Evolutionary conservation across 179 eudicot genomes (phyloP).

Genomic region (Actinidia polygama): DNA sequence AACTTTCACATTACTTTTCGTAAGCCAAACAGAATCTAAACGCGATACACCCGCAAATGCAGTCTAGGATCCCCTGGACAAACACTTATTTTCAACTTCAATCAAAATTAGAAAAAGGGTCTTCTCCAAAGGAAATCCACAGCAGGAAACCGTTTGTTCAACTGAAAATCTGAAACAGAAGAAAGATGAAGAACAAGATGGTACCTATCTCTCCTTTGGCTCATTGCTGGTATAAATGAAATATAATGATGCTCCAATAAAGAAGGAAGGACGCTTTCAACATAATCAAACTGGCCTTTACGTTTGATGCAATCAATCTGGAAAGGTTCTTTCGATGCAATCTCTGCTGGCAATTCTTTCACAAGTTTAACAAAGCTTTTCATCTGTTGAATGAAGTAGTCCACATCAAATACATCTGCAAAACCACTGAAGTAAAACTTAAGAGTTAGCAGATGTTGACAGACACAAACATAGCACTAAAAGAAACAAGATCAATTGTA

Average conservation of each 20-base stretch:
- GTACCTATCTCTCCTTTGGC: slow-evolving; percentile 98
- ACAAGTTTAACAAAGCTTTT: slow-evolving; percentile 73
- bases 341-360: slow-evolving; percentile 76
- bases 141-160: background rate
- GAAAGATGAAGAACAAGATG: background rate
- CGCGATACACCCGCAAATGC: background rate
- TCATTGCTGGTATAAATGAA: slow-evolving; percentile 94
- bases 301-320: slow-evolving; percentile 91
- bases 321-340: slow-evolving; percentile 80
- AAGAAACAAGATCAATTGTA: background rate
- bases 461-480: background rate
- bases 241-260: slow-evolving; percentile 84
- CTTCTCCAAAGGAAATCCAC: background rate
- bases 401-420: slow-evolving; percentile 98
- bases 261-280: slow-evolving; percentile 85
- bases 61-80: background rate
- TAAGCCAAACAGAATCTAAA: background rate
- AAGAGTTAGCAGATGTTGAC: slow-evolving; percentile 23
- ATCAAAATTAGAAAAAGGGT: background rate
- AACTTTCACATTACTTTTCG: background rate
- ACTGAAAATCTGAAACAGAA: background rate
- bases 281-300: slow-evolving; percentile 89
- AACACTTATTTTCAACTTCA: background rate
- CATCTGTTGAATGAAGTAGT: slow-evolving; percentile 79
- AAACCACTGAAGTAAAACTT: slow-evolving; percentile 69